Base-by-base conservation (phyloP, 2,329 filamentous ascomycete genomes). In the Colletotrichum sp. region DNA sequence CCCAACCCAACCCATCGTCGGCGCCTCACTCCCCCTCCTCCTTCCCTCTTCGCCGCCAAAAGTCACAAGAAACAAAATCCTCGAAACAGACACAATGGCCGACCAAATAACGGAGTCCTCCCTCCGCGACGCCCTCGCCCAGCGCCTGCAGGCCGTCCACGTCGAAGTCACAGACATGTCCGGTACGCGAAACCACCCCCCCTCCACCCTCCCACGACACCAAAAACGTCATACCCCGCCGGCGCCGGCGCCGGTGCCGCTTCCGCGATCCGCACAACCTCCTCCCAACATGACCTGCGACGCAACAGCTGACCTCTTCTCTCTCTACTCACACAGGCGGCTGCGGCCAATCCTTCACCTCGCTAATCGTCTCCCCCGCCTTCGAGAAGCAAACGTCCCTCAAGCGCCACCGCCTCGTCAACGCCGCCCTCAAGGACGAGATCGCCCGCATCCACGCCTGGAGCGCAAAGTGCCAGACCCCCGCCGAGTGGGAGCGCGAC, bases 141-240 rank as follows among this genome's bases (percentile, higher is more conserved):
- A 93, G 80, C 92, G 93, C 78, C 89, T 98, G 71, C 89, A 92
- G 73, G 95, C 96, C 26, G 89, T 90, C 32, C 92, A 98, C 86
- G 95, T 98, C 78, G 93, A 97, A 81, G 95, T 98, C 80, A 94
- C 95, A 78, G 96, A 99, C 86, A 92, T 98, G 89, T 98, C 96
- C 78, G 96, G 96, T 98, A 91, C 75, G 88, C 83, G 65, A 30
- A 16, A 66, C 65, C n/a, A 34, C 66, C 64, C 67, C 66, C 68
- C 34, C 72, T 59, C 21, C 43, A 43, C 66, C 26, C 32, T 24
- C 14, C 55, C 59, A 60, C 59, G 60, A 48, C 13, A 32, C 57
- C 68, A 12, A 48, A 73, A 52, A 78, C 71, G 65, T 68, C 72
- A 52, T 74, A 39, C 76, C 71, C 67, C 67, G 64, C 69, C 55